Conservation (phyloP, 495 filamentous ascomycete genomes). For the Hypoxylon fragiforme region DNA sequence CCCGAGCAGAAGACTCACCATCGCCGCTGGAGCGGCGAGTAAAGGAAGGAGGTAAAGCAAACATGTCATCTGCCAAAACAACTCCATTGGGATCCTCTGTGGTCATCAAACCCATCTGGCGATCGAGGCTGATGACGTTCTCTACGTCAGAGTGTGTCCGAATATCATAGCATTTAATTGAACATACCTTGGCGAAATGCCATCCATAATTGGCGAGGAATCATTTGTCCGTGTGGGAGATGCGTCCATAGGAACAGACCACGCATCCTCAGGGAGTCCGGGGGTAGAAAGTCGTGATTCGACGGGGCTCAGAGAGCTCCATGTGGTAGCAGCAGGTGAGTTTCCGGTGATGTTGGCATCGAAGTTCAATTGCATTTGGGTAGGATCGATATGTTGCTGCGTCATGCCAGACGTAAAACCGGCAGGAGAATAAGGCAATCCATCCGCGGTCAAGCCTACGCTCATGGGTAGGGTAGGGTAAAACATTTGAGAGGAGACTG, state of each 20-base stretch:
- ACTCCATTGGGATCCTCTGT: constrained; percentile 49
- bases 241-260: constrained; percentile 47
- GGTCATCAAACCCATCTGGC: constrained; percentile 45
- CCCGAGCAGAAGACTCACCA: constrained; percentile 66
- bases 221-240: constrained; percentile 50
- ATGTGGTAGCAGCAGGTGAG: constrained; percentile 49
- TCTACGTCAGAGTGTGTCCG: constrained; percentile 34
- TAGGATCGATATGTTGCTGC: constrained; percentile 45
- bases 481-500: constrained; percentile 46
- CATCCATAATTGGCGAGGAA: constrained; percentile 50
- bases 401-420: constrained; percentile 41
- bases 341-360: constrained; percentile 45
- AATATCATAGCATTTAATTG: constrained; percentile 21
- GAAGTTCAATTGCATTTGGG: constrained; percentile 51
- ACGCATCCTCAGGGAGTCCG: constrained; percentile 49
- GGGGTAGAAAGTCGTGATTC: constrained; percentile 55
- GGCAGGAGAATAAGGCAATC: constrained; percentile 46
- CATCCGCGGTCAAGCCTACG: constrained; percentile 45
- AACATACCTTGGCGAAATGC: constrained; percentile 56
- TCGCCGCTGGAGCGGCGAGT: constrained; percentile 52
- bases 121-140: constrained; percentile 38
- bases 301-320: constrained; percentile 54
- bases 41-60: constrained; percentile 49
- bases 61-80: constrained; percentile 47
- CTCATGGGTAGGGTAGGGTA: constrained; percentile 46